A percentile compares a stretch with the other conserved stretches of the same genome.
These are phyloP conservation scores for Ulota crispa DNA, from an alignment of 225 moss, liverwort and hornwort species.

Conservation along the genomic window DNA sequence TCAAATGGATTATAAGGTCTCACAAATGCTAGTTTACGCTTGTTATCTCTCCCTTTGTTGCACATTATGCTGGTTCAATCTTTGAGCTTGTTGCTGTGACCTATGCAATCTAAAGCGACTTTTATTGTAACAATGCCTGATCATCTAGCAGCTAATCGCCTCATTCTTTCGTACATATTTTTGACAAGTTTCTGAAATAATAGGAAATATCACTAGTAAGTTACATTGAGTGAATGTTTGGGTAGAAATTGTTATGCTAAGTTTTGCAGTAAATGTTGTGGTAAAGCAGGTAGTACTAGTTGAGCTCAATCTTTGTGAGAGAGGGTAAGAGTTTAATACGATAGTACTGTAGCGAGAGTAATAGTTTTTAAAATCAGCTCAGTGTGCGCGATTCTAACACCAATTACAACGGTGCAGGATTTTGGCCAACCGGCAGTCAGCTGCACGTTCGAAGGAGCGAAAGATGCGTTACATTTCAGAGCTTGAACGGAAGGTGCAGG, in stretches of 20 bases:
- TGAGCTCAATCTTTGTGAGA: background rate
- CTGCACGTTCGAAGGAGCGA: slow-evolving; percentile 82
- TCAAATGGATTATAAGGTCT: background rate
- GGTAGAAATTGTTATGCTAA: background rate
- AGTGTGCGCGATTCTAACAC: background rate
- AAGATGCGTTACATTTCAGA: slow-evolving; percentile 89
- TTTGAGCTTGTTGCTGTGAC: background rate
- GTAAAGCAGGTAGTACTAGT: background rate
- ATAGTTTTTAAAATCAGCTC: background rate
- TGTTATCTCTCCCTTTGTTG: background rate
- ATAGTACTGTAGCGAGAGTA: background rate
- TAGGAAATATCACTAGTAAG: background rate
- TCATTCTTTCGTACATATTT: too few relatives aligned
- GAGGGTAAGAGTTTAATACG: background rate
- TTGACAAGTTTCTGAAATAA: background rate
- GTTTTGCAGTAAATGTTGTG: background rate
- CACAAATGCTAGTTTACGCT: background rate
- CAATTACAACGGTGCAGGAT: slow-evolving; percentile 42
- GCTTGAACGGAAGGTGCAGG: slow-evolving; percentile 82
- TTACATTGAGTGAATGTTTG: background rate
- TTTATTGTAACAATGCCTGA: background rate
- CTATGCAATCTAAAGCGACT: background rate
- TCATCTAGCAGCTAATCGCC: background rate
- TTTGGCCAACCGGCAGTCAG: slow-evolving; percentile 79
- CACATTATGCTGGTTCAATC: background rate